Evolutionary conservation across 345 rosid genomes (phyloP), one percentile per base, ranked within the genome.

Genomic region (Limnanthes douglasii): DNA sequence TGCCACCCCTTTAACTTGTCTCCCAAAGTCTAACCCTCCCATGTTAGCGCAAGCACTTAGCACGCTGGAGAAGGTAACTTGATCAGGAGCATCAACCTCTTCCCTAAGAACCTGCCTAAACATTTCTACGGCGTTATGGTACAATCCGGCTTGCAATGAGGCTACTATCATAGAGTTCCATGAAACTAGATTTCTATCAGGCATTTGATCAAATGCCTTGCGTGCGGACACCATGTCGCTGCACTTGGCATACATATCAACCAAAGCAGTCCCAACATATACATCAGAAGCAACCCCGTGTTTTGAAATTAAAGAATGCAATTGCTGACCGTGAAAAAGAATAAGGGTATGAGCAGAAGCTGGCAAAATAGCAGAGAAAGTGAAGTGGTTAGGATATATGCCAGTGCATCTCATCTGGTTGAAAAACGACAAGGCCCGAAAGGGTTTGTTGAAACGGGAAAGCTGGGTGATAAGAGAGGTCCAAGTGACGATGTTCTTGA

Each of bases 121-220:
- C 6, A 25, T 22, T 11, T 17, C 33, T 40, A 55, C 10, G 0
- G 66, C 59, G 31, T 3, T 23, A 14, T 32, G 34, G 1, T 49
- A 52, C 16, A 33, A 28, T 35, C 21, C 22, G 29, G 58, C 62
- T 5, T 43, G 54, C 30, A 54, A 45, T 37, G 20, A 59, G 18
- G 69, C 73, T 42, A 62, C 63, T 24, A 61, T 54, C 59, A 61
- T 46, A 9, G 73, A 50, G 36, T 56, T 67, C 65, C 69, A 67
- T 12, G 66, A 50, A 39, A 62, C 66, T 25, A 62, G 60, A 31
- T 59, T 62, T 33, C 59, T 59, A 4, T 50, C 34, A 15, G 76
- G 59, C 62, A 63, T 59, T 49, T 58, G 54, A 21, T 39, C 76
- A 19, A 73, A 69, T 57, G 60, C 29, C 55, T 55, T 57, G 49